These are phyloP conservation scores for Dendrobium chrysotoxum DNA, from an alignment of 106 monocot species.

Conservation along the genomic window DNA sequence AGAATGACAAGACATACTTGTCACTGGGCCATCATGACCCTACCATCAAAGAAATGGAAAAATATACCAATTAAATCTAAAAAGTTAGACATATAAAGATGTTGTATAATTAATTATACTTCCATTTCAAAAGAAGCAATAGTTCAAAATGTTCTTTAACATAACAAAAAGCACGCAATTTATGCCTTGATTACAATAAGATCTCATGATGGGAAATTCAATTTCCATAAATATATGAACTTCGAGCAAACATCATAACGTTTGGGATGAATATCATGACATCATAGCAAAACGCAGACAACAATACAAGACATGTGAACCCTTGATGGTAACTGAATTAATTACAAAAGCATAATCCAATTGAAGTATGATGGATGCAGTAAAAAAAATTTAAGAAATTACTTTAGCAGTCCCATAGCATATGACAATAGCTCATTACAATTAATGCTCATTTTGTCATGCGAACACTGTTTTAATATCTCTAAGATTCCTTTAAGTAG, in stretches of 20 bases:
- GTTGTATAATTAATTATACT: not conserved
- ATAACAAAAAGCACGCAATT: not conserved
- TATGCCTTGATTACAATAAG: not conserved
- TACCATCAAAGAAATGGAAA: conserved; percentile 15
- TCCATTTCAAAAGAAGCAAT: not conserved
- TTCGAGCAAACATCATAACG: not conserved
- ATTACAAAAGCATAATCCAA: not conserved
- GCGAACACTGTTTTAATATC: not conserved
- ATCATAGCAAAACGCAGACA: not conserved
- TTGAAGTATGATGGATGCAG: not conserved
- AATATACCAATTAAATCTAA: not conserved
- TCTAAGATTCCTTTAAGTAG: not conserved
- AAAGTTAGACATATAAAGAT: not conserved
- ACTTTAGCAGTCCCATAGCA: not conserved
- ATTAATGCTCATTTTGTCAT: not conserved
- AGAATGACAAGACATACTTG: conserved; percentile 83
- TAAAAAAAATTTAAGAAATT: not conserved
- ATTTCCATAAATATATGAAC: not conserved
- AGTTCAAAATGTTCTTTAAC: not conserved
- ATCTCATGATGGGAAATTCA: not conserved
- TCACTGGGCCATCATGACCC: conserved; percentile 94
- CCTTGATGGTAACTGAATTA: not conserved
- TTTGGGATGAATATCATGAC: not conserved
- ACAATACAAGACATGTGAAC: not conserved
- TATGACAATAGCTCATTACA: not conserved